phyloP scores from a whole-genome alignment of 1,139 yeast species.

The Pichia sp. region DNA sequence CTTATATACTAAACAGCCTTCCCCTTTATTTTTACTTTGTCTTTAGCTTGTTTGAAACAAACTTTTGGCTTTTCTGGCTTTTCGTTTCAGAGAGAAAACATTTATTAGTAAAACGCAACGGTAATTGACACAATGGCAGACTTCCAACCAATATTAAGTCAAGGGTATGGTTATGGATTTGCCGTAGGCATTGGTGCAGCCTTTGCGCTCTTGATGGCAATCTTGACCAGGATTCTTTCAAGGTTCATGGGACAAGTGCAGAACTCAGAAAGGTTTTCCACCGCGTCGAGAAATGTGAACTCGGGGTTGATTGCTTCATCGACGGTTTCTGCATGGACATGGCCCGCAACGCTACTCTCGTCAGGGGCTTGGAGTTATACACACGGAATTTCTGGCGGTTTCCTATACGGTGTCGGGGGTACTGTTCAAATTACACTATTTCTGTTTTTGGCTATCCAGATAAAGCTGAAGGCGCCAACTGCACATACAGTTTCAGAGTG shows the following conservation, averaged over 20 bases:
- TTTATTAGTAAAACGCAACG: too few relatives aligned
- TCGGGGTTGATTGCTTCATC: constrained; percentile 37
- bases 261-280: constrained; percentile 76
- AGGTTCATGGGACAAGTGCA: constrained; percentile 76
- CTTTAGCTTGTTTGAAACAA: too few relatives aligned
- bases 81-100: too few relatives aligned
- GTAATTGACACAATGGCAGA: constrained; percentile 4
- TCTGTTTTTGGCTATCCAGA: constrained; percentile 49
- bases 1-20: neutral
- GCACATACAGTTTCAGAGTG: constrained; percentile 55
- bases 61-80: too few relatives aligned
- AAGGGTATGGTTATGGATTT: constrained; percentile 83
- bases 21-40: too few relatives aligned
- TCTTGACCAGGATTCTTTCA: constrained; percentile 60
- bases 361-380: constrained; percentile 27
- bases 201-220: constrained; percentile 75
- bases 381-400: constrained; percentile 41
- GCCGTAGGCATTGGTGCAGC: constrained; percentile 83
- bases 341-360: constrained; percentile 35
- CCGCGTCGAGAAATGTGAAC: constrained; percentile 35
- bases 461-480: constrained; percentile 50
- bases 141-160: constrained; percentile 41
- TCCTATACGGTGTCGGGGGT: constrained; percentile 52
- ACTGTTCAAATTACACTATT: constrained; percentile 49
- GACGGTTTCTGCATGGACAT: constrained; percentile 40